Conservation (phyloP, 2,329 filamentous ascomycete genomes). For the Diplodia mutila region DNA sequence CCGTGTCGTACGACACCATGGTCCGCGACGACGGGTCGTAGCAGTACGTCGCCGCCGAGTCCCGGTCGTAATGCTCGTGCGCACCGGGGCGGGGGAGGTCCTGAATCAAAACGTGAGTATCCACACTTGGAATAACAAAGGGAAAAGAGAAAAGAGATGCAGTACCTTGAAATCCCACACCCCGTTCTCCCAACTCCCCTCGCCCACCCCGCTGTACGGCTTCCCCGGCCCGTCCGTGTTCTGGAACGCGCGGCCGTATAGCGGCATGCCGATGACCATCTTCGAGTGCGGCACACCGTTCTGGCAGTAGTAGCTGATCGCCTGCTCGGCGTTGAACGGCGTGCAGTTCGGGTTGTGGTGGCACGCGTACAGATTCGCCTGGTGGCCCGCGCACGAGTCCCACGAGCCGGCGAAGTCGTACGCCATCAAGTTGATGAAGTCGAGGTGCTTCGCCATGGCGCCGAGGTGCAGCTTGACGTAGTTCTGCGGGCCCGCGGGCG, state of each 20-base stretch:
- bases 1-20: slow-evolving; percentile 78
- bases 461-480: slow-evolving; percentile 47
- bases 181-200: slow-evolving; percentile 82
- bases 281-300: slow-evolving; percentile 67
- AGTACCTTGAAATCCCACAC: slow-evolving; percentile 81
- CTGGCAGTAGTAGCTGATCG: slow-evolving; percentile 70
- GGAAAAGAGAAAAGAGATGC: background rate
- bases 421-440: slow-evolving; percentile 57
- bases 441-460: slow-evolving; percentile 48
- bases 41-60: slow-evolving; percentile 73
- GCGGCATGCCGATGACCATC: slow-evolving; percentile 86
- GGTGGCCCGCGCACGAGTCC: slow-evolving; percentile 73
- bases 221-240: slow-evolving; percentile 75
- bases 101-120: slow-evolving; percentile 32
- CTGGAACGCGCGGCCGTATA: slow-evolving; percentile 86
- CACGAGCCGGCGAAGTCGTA: slow-evolving; percentile 73
- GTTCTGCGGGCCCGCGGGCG: slow-evolving; percentile 49
- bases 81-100: slow-evolving; percentile 72
- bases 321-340: slow-evolving; percentile 75
- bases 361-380: slow-evolving; percentile 75
- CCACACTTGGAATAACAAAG: background rate
- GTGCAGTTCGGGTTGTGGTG: slow-evolving; percentile 64
- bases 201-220: slow-evolving; percentile 71
- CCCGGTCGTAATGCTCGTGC: slow-evolving; percentile 65
- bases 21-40: slow-evolving; percentile 66